Conservation (phyloP, 2,329 filamentous ascomycete genomes). For the Hypomyces rosellus region DNA sequence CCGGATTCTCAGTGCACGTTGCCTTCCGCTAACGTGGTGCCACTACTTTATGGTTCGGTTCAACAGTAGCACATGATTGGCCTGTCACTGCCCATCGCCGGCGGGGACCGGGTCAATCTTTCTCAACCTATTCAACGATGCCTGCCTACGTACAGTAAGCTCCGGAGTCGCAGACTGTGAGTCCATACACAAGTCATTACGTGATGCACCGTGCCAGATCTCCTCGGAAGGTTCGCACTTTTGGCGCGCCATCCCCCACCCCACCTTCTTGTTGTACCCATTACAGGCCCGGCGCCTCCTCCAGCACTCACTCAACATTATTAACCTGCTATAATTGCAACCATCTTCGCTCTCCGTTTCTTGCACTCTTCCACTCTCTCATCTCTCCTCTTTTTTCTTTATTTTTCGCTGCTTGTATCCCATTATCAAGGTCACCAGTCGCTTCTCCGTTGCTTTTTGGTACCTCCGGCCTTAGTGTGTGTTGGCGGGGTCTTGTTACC, state of each 20-base stretch:
- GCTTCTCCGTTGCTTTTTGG: background rate
- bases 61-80: too few species aligned
- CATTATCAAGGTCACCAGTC: background rate
- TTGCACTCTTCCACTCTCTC: background rate
- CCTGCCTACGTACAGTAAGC: background rate
- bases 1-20: slow-evolving; percentile 9
- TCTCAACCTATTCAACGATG: background rate
- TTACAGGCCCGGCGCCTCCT: slow-evolving; percentile 4
- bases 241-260: slow-evolving; percentile 8
- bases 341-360: background rate
- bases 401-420: background rate
- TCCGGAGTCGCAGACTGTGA: background rate
- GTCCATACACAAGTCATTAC: background rate
- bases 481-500: background rate
- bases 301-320: slow-evolving; percentile 11
- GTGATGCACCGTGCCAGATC: background rate
- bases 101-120: too few species aligned
- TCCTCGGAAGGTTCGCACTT: background rate
- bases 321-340: slow-evolving; percentile 2
- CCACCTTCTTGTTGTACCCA: slow-evolving; percentile 1
- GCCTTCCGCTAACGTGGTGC: background rate
- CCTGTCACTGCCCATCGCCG: too few species aligned
- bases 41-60: too few species aligned
- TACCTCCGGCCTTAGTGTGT: background rate
- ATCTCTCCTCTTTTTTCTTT: background rate